These are phyloP conservation scores for Salix koriyanagi DNA, from an alignment of 345 rosid genomes.

Conservation along the genomic window DNA sequence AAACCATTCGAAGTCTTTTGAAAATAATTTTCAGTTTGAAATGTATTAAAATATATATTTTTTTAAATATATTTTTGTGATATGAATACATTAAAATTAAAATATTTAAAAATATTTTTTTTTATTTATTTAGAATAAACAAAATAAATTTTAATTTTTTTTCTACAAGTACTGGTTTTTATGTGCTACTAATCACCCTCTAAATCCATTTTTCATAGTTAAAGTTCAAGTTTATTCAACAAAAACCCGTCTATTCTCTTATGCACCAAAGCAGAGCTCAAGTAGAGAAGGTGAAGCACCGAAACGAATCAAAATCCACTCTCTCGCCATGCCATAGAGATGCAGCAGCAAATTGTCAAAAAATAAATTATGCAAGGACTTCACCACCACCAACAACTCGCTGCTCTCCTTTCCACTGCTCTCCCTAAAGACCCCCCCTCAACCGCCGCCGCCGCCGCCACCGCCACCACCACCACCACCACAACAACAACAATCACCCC, in stretches of 20 bases:
- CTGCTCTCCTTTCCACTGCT: constrained; percentile 68
- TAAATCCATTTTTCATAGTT: too few relatives aligned
- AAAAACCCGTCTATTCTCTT: neutral
- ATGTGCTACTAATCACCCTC: too few relatives aligned
- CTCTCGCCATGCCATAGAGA: neutral
- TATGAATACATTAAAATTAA: too few relatives aligned
- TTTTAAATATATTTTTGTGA: too few relatives aligned
- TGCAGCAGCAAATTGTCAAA: neutral
- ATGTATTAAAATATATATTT: too few relatives aligned
- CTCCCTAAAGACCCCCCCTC: constrained; percentile 53
- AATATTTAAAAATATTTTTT: too few relatives aligned
- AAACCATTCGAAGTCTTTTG: too few relatives aligned
- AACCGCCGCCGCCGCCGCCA: constrained; percentile 6
- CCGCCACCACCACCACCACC: constrained; percentile 14
- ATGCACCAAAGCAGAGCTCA: neutral
- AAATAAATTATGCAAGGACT: constrained; percentile 56
- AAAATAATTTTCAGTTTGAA: too few relatives aligned
- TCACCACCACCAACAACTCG: constrained; percentile 72
- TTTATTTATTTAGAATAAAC: too few relatives aligned
- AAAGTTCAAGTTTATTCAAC: neutral
- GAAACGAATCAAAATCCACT: neutral
- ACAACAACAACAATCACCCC: constrained; percentile 14
- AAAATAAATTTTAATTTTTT: too few relatives aligned
- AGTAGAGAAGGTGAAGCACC: neutral
- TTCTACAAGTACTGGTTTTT: too few relatives aligned